These are phyloP conservation scores for Chenopodium quinoa DNA, from an alignment of 148 eudicot species.

Conservation along the genomic window DNA sequence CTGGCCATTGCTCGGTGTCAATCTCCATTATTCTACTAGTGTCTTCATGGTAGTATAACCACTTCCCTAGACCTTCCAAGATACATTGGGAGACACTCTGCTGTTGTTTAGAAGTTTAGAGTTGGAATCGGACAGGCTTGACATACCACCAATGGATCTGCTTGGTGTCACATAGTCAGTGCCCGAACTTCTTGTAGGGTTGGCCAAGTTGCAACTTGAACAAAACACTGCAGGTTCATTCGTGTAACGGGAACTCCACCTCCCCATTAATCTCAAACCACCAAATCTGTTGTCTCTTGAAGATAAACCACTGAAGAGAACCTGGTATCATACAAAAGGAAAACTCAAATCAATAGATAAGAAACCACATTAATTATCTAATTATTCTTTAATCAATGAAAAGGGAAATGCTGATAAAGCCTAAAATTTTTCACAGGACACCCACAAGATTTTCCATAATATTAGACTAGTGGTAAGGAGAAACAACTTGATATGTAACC, in stretches of 20 bases:
- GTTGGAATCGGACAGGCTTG: too few species aligned
- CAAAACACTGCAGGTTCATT: constrained; percentile 64
- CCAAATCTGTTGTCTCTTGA: constrained; percentile 59
- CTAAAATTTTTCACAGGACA: not conserved
- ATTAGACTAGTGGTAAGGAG: too few species aligned
- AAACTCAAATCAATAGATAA: constrained; percentile 1
- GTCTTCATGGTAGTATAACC: too few species aligned
- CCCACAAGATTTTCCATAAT: not conserved
- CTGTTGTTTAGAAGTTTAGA: too few species aligned
- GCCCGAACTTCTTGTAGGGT: too few species aligned
- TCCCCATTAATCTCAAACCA: constrained; percentile 81
- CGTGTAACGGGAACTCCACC: constrained; percentile 67
- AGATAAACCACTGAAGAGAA: constrained; percentile 60
- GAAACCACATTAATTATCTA: not conserved
- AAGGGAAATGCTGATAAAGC: not conserved
- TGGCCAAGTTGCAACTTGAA: constrained; percentile 50
- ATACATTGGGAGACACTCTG: too few species aligned
- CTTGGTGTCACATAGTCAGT: too few species aligned
- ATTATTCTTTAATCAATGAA: not conserved
- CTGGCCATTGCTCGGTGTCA: too few species aligned
- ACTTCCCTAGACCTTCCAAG: too few species aligned
- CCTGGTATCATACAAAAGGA: constrained; percentile 32
- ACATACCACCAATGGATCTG: too few species aligned
- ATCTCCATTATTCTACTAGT: too few species aligned
- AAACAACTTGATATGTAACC: not conserved